phyloP scores from a whole-genome alignment of 805 yeast species.

The Schizosaccharomyces lindneri region DNA sequence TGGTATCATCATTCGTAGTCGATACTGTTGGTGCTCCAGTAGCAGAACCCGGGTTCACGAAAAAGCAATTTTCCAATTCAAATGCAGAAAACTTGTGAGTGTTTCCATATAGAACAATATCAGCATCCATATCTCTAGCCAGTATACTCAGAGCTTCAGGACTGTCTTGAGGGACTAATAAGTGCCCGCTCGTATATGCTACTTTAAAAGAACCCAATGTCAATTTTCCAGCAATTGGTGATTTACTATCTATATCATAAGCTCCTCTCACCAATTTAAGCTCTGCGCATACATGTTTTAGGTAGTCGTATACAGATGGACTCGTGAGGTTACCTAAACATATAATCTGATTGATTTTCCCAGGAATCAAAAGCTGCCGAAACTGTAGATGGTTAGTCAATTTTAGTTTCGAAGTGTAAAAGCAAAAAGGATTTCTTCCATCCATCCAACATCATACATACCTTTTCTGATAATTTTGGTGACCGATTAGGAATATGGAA shows the following conservation, averaged over 20 bases:
- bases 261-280: conserved; percentile 65
- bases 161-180: conserved; percentile 63
- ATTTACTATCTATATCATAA: conserved; percentile 24
- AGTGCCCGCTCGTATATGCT: conserved; percentile 69
- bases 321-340: conserved; percentile 66
- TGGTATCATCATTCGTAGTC: conserved; percentile 27
- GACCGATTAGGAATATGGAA: conserved; percentile 75
- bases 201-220: conserved; percentile 46
- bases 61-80: conserved; percentile 73
- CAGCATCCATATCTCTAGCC: conserved; percentile 82
- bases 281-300: conserved; percentile 44
- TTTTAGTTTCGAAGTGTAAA: not conserved
- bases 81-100: conserved; percentile 84
- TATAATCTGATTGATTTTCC: conserved; percentile 62
- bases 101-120: conserved; percentile 77
- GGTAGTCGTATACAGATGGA: conserved; percentile 33
- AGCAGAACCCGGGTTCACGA: conserved; percentile 90
- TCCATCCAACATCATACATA: conserved; percentile 5
- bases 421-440: not conserved
- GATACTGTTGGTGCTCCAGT: conserved; percentile 68
- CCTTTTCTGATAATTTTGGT: conserved; percentile 26
- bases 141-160: conserved; percentile 58
- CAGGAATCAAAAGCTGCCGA: conserved; percentile 53
- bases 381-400: conserved; percentile 22
- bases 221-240: conserved; percentile 43